A percentile compares a stretch with the other conserved stretches of the same genome.
phyloP scores from a whole-genome alignment of 192 early-diverging fungal species.

The Gaertneriomyces sp. region DNA sequence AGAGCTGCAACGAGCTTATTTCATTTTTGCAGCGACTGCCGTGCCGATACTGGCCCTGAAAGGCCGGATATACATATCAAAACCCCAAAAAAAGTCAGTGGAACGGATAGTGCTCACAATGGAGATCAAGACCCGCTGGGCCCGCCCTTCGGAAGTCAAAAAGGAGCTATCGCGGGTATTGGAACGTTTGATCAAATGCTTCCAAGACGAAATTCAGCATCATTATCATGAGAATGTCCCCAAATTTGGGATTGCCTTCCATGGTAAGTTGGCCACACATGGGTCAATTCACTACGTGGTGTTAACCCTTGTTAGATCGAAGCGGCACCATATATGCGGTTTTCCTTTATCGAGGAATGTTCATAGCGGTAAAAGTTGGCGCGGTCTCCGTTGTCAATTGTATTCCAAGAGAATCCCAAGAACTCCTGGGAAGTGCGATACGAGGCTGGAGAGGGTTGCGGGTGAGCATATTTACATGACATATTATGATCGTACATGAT shows the following conservation, averaged over 20 bases:
- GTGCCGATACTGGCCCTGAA: constrained; percentile 3
- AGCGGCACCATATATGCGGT: not conserved
- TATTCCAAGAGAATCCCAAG: not conserved
- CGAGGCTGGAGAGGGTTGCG: not conserved
- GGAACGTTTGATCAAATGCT: not conserved
- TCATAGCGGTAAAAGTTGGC: not conserved
- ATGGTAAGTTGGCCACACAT: too few species aligned
- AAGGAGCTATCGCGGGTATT: not conserved
- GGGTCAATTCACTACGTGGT: too few species aligned
- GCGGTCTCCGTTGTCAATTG: not conserved
- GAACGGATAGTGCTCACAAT: not conserved
- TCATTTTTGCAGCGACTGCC: too few species aligned
- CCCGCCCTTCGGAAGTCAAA: not conserved
- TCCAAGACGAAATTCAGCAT: not conserved
- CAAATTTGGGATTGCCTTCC: not conserved
- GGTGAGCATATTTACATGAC: too few species aligned
- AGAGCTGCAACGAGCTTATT: too few species aligned
- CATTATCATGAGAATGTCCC: not conserved
- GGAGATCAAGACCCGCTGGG: not conserved
- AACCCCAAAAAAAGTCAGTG: not conserved
- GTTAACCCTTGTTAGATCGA: not conserved
- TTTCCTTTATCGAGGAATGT: not conserved
- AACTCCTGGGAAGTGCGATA: not conserved
- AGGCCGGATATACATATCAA: not conserved
- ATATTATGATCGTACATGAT: too few species aligned